Base-by-base conservation (phyloP, 2,329 filamentous ascomycete genomes). In the Talaromyces sp. region DNA sequence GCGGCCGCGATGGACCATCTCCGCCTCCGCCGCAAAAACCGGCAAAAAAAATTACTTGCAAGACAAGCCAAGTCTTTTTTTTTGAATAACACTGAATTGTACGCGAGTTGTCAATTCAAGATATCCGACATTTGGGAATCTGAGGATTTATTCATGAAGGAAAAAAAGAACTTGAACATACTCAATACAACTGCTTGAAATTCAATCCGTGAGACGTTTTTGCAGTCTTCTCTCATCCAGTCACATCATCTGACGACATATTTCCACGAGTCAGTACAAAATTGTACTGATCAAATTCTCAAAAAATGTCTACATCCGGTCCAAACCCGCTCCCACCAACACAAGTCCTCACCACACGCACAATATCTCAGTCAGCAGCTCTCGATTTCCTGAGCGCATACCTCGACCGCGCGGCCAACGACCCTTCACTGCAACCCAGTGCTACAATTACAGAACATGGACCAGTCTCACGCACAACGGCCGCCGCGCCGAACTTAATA, bases 391-490 rank as follows among this genome's bases (percentile, higher is more conserved):
- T 79, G 13, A 68, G 75, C 55, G 71, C 74, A 58, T 79, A 78
- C 67, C 72, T 79, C 49, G 70, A 74, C 59, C 74, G 75, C 64
- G 72, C 77, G 59, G 66, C 67, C 59, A 76, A 71, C 38, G 76
- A 79, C 63, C 72, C 77, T 24, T 71, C 74, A 14, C 70, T 78
- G 11, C 77, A 79, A 60, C 77, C 77, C 29, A 78, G 76, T 62
- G 74, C 77, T 29, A 72, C 73, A 59, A 76, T 79, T 61, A 77
- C 73, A 56, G 75, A 76, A 58, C 71, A 77, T 55, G 77, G 77
- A 2, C 77, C 77, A 38, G 67, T 77, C 57, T 75, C 75, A 27
- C 75, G 74, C 57, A 76, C 72, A 35, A 74, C 77, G 13, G 72
- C 74, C 43, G 70, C 73, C 3, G 72, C 74, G 24, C 74, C 75